Evolutionary conservation across 805 yeast species (phyloP).

Genomic region (Barnettozyma populi): DNA sequence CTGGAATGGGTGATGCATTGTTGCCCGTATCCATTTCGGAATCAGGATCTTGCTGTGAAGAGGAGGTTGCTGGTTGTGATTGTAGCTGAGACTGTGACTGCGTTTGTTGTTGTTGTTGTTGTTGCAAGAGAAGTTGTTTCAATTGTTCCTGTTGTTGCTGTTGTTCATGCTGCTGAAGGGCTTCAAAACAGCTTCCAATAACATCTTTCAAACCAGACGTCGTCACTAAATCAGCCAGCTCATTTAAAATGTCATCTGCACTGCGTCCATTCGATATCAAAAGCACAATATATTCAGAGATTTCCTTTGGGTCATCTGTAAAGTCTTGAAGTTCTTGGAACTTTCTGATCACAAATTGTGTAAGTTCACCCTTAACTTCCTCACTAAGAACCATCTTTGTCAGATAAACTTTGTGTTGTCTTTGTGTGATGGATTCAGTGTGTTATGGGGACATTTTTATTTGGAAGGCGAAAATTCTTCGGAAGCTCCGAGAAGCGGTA

Average conservation of each 20-base stretch:
- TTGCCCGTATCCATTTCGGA: slow-evolving; percentile 5
- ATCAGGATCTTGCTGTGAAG: background rate
- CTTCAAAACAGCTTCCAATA: slow-evolving; percentile 51
- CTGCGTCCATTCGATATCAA: slow-evolving; percentile 64
- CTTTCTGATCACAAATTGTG: slow-evolving; percentile 37
- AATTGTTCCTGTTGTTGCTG: slow-evolving; percentile 7
- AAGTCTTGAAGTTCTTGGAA: slow-evolving; percentile 35
- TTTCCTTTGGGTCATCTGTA: slow-evolving; percentile 50
- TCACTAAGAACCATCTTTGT: slow-evolving; percentile 14
- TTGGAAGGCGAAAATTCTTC: slow-evolving; percentile 1
- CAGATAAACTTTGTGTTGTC: background rate
- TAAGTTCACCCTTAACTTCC: slow-evolving; percentile 36
- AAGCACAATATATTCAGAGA: slow-evolving; percentile 70
- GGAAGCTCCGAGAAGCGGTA: background rate
- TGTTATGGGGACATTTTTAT: background rate
- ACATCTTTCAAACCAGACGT: slow-evolving; percentile 53
- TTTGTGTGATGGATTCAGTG: background rate
- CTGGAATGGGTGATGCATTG: background rate
- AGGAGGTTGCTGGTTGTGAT: background rate
- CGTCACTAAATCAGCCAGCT: slow-evolving; percentile 57
- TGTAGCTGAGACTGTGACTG: slow-evolving; percentile 5
- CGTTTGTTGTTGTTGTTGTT: slow-evolving; percentile 1
- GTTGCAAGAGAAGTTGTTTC: slow-evolving; percentile 1
- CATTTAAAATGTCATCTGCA: slow-evolving; percentile 53
- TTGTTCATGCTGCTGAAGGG: slow-evolving; percentile 30